A percentile compares a stretch with the other conserved stretches of the same genome.
These are phyloP conservation scores for Fusarium acutatum DNA, from an alignment of 2,329 filamentous ascomycete genomes.

Conservation along the genomic window DNA sequence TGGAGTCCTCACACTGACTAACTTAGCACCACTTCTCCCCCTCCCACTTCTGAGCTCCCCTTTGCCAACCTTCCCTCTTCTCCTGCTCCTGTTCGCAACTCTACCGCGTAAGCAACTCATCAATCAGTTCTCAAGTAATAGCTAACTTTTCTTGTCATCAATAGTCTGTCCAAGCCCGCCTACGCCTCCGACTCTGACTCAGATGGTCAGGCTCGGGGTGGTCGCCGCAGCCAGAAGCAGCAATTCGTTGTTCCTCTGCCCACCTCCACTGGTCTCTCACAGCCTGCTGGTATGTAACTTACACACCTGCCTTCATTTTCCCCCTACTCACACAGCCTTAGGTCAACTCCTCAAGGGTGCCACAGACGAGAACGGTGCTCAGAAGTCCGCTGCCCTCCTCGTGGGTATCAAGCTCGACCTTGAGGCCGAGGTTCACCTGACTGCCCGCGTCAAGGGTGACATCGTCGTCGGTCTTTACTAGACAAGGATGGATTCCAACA, in stretches of 20 bases:
- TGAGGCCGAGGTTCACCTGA: conserved; percentile 70
- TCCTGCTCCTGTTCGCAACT: conserved; percentile 29
- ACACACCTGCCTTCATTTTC: too few relatives aligned
- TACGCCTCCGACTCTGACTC: conserved; percentile 45
- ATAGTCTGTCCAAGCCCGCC: conserved; percentile 42
- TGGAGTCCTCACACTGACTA: conserved; percentile 31
- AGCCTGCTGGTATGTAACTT: conserved; percentile 41
- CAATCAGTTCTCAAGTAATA: not conserved
- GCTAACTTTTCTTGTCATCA: conserved; percentile 15
- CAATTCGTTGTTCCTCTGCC: conserved; percentile 43
- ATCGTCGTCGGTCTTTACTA: conserved; percentile 58
- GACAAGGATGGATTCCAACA: not conserved
- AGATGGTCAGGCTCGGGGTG: conserved; percentile 43
- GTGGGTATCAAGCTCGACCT: conserved; percentile 71
- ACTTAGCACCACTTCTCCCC: conserved; percentile 34
- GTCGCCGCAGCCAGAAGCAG: conserved; percentile 39
- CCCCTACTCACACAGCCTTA: conserved; percentile 35
- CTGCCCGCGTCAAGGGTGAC: conserved; percentile 67
- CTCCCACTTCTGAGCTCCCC: conserved; percentile 31
- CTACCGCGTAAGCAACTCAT: conserved; percentile 33
- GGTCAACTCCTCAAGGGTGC: conserved; percentile 66
- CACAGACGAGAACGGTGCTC: conserved; percentile 64
- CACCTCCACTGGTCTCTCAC: conserved; percentile 49
- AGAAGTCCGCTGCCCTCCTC: conserved; percentile 65
- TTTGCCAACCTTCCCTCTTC: conserved; percentile 34